phyloP scores from a whole-genome alignment of 73 alveolate genomes.

The Tetrahymena borealis region DNA sequence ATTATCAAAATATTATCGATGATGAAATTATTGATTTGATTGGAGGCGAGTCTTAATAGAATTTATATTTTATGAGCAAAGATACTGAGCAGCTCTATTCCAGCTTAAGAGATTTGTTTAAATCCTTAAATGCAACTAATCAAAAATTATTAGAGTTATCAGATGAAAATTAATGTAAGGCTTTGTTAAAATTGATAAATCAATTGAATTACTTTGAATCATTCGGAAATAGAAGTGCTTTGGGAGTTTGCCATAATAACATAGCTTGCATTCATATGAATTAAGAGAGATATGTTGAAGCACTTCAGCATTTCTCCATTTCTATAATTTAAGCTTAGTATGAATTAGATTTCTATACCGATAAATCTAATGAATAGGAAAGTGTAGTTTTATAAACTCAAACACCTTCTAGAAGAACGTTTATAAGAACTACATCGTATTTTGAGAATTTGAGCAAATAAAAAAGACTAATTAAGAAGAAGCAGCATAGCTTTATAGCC shows the following conservation, averaged over 20 bases:
- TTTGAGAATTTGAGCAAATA: not conserved
- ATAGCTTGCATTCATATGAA: not conserved
- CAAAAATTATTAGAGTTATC: not conserved
- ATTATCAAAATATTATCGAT: not conserved
- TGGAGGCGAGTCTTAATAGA: not conserved
- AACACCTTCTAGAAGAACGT: not conserved
- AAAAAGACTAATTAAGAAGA: not conserved
- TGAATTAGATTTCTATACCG: not conserved
- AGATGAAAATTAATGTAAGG: not conserved
- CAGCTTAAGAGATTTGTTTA: not conserved
- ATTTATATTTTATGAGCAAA: not conserved
- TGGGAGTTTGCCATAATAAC: not conserved
- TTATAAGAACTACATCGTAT: not conserved
- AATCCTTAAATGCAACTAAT: not conserved
- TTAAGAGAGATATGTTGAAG: not conserved
- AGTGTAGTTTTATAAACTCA: not conserved
- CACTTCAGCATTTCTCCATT: not conserved
- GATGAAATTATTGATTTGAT: not conserved
- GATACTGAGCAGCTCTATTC: not conserved
- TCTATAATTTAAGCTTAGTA: not conserved
- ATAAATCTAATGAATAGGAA: not conserved
- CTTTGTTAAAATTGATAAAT: not conserved
- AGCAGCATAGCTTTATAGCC: not conserved
- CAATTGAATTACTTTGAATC: not conserved
- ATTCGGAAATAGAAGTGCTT: not conserved